Percentiles rank a stretch among this genome's conserved stretches.
Conservation (phyloP, 2,329 filamentous ascomycete genomes). For the Ceratocystis alfenasii region DNA sequence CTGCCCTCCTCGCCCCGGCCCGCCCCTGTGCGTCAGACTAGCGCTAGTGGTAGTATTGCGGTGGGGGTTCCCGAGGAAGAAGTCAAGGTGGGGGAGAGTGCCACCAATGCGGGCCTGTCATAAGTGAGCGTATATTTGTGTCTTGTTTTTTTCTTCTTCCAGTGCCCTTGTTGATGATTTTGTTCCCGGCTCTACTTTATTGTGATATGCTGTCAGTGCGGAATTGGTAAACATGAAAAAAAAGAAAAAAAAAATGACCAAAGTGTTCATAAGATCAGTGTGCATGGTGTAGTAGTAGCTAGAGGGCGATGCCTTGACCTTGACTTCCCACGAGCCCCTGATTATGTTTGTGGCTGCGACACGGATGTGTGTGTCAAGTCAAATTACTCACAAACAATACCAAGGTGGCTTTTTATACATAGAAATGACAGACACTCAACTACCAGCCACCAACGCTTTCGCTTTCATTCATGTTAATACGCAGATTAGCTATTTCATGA, state of each 20-base stretch:
- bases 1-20: slow-evolving; percentile 32
- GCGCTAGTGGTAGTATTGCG: slow-evolving; percentile 35
- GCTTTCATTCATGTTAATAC: not conserved
- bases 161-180: not conserved
- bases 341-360: not conserved
- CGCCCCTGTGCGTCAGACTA: slow-evolving; percentile 34
- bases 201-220: not conserved
- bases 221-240: not conserved
- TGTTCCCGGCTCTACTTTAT: not conserved
- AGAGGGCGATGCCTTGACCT: not conserved
- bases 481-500: not conserved
- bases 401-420: too few relatives aligned
- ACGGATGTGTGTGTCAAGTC: not conserved
- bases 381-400: not conserved
- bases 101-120: slow-evolving; percentile 37
- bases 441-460: not conserved
- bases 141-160: not conserved
- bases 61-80: slow-evolving; percentile 49
- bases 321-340: not conserved
- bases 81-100: slow-evolving; percentile 50
- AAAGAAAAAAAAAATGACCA: not conserved
- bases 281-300: too few relatives aligned
- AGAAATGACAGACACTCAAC: not conserved
- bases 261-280: too few relatives aligned
- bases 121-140: not conserved